Evolutionary conservation across 208 protist genomes (phyloP), one percentile per base, ranked within the genome.

Genomic region (Balamuthia mandrillaris): DNA sequence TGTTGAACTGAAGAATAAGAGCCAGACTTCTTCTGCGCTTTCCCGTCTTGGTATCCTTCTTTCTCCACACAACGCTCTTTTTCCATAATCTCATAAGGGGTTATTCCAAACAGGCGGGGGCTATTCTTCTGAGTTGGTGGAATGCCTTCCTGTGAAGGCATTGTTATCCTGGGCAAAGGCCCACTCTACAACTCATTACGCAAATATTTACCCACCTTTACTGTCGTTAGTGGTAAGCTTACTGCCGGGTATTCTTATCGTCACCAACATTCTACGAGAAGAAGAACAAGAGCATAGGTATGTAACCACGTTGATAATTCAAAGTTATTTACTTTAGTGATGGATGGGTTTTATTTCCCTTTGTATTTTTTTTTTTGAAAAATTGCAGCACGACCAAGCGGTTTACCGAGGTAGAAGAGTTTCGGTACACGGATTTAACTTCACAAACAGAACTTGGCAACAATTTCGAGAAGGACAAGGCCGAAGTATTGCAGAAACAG

Each of bases 141-240:
- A 74, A 16, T 74, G 41, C 24, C 39, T 74, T 35, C 63, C 63
- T 18, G 39, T 74, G n/a, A 74, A 74, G 39, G 63, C 63, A 27
- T 27, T 74, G 33, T 42, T 74, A 2, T 52, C 41, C 14, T 29
- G 51, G 24, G 63, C 63, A n/a, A 35, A 42, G n/a, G 63, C n/a
- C 24, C 63, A 42, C n/a, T 44, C 63, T 0, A 29, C 63, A 2
- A 42, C 44, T n/a, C 44, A 21, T 42, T 74, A 74, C 63, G 51
- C 41, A 35, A 74, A 74, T 27, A 49, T 74, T 24, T 74, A 74
- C n/a, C 63, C 63, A n/a, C 63, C 63, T 21, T 42, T 74, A 42
- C 63, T 74, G 24, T 52, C 44, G 18, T 42, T 74, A 21, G 63
- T 74, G 0, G 51, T 74, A 35, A 29, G 41, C 21, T 42, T 52